Evolutionary conservation across 1,139 yeast species (phyloP), one percentile per base, ranked within the genome.

Genomic region (Debaryomyces subglobosus): DNA sequence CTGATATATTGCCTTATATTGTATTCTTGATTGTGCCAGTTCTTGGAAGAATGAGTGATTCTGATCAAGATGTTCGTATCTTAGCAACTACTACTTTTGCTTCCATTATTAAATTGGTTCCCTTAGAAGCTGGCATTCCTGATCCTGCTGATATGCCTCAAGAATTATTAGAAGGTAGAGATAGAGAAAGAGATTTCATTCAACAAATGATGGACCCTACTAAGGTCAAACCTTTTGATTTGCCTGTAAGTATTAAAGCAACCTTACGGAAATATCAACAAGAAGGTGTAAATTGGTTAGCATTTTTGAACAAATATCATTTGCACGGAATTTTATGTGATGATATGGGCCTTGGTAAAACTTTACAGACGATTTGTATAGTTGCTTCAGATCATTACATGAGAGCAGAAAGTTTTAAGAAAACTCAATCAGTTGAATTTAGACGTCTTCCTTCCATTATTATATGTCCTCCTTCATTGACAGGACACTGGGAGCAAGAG

Each of bases 401-500:
- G 55, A 82, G 99, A 60, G 85, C 83, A 12, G 87, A 87, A 56
- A 87, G 84, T 54, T 87, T 76, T 64, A 68, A 69, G 12, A 73
- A 81, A 49, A 84, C 96, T 0, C 68, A 78, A 24, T 77, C 87
- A 0, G 73, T 77, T n/a, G 96, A 91, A 56, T 81, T 78, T 42
- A 77, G 96, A 54, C 84, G 82, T 33, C 72, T 94, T 30, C 96
- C 99, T 0, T 84, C 97, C 0, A 71, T 95, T 57, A 84, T 95
- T 44, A 81, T 95, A 23, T 94, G 99, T 71, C 99, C 99, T 1
- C 98, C 99, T 0, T 90, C 98, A 0, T 80, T 95, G 56, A 91
- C 97, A 1, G 99, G 99, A 24, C 99, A 95, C 68, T 95, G 99
- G 99, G 96, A 91, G 65, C 97, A 90, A 65, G 99, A 95, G 69